Base-by-base conservation (phyloP, 169 alveolate genomes). In the Plasmodium berghei region DNA sequence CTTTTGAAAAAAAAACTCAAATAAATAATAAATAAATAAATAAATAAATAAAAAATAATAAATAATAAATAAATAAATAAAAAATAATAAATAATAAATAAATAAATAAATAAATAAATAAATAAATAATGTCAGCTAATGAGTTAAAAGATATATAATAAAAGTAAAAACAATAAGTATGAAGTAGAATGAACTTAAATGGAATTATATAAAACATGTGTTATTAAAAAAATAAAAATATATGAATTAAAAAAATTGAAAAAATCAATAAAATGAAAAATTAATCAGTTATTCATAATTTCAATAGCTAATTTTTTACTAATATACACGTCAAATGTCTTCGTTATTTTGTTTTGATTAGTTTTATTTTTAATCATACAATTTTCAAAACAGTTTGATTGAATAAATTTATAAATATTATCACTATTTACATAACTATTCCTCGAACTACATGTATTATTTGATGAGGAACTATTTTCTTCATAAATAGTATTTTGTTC, bases 271-370 rank as follows among this genome's bases (percentile, higher is more conserved):
- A 73, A 73, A 73, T 56, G 48, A 73, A 40, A 73, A 73, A 63
- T 42, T 46, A 59, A 8, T 75, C 58, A 80, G 42, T 26, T 54
- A 64, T 80, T 80, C 90, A 80, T 80, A 52, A 80, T 80, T 56
- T 80, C 83, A 18, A 80, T 24, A 66, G 90, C 90, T 66, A 80
- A 80, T 28, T 80, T 66, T 64, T 80, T 80, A 46, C 22, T 80
- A 54, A 80, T 80, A 48, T 80, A 55, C 20, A 80, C 26, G 42
- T 80, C 90, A 70, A 18, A 80, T 16, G 64, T 46, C 40, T 66
- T 80, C 5, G 9, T 80, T 80, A 66, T 64, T 8, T 20, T 14
- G 2, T 14, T 9, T 49, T 28, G 52, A 22, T 45, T 46, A 66
- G 55, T 45, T 63, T 26, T 40, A 59, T 80, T 46, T 54, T 67